Evolutionary conservation across 1,284 basidiomycete species (phyloP).

Genomic region (Apiotrichum akiyoshidainum): DNA sequence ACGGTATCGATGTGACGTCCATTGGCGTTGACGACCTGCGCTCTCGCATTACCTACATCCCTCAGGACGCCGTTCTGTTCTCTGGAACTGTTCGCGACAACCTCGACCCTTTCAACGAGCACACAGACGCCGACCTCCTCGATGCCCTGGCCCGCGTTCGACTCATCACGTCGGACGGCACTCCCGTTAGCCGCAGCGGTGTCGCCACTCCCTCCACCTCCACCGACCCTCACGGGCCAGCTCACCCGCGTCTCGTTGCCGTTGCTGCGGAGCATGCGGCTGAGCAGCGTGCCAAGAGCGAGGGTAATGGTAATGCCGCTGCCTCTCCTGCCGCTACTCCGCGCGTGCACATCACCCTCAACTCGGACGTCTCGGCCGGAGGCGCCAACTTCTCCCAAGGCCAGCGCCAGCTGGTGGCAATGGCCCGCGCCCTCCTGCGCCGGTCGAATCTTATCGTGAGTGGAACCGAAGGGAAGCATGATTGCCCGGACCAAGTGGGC

Average conservation of each 20-base stretch:
- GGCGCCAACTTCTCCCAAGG: constrained; percentile 82
- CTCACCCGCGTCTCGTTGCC: constrained; percentile 21
- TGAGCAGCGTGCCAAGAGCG: neutral
- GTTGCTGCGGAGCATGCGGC: constrained; percentile 23
- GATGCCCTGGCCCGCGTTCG: constrained; percentile 51
- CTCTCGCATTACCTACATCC: constrained; percentile 52
- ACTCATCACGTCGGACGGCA: constrained; percentile 21
- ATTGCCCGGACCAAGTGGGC: neutral
- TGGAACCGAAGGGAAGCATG: neutral
- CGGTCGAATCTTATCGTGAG: constrained; percentile 65
- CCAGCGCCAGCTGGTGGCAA: constrained; percentile 74
- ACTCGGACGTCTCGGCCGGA: constrained; percentile 70
- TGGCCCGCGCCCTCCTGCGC: constrained; percentile 66
- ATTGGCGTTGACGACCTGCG: constrained; percentile 80
- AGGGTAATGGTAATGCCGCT: neutral
- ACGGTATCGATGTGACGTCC: constrained; percentile 81
- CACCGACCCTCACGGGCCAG: neutral
- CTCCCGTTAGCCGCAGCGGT: constrained; percentile 8
- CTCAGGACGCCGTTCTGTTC: constrained; percentile 72
- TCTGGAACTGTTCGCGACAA: constrained; percentile 82
- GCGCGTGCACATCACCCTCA: constrained; percentile 58
- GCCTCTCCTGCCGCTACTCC: constrained; percentile 4
- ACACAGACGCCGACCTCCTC: constrained; percentile 72
- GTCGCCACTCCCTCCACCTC: constrained; percentile 4
- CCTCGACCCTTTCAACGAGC: constrained; percentile 80